Conservation (phyloP, 2,329 filamentous ascomycete genomes). For the Dryadomyces quercus-mongolicae region DNA sequence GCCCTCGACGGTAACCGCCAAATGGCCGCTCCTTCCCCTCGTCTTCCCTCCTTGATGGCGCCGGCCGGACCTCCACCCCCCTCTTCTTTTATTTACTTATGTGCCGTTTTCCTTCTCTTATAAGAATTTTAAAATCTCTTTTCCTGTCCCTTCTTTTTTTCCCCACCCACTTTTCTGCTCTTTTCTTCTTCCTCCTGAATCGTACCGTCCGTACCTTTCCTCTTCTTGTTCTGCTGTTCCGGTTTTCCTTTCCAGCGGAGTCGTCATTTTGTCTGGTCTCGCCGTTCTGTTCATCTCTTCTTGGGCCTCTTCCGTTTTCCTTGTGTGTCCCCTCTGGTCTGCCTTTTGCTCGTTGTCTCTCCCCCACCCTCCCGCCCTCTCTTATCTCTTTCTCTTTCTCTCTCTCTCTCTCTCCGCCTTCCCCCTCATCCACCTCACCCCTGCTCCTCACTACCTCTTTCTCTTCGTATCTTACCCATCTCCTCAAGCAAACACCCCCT, state of each 20-base stretch:
- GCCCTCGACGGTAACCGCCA: neutral
- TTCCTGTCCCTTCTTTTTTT: neutral
- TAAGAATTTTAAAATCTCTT: conserved; percentile 3
- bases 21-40: neutral
- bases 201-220: neutral
- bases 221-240: conserved; percentile 9
- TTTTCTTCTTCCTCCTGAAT: conserved; percentile 4
- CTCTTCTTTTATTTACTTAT: conserved; percentile 1
- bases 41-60: neutral
- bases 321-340: conserved; percentile 24
- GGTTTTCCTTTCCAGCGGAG: conserved; percentile 9
- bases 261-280: conserved; percentile 6
- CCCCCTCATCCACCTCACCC: neutral
- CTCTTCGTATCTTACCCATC: too few species aligned
- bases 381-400: conserved; percentile 14
- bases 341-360: conserved; percentile 15
- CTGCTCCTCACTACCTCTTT: neutral
- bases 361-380: conserved; percentile 12
- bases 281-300: conserved; percentile 16
- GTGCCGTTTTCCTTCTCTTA: conserved; percentile 1
- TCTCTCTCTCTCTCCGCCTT: conserved; percentile 18
- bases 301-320: conserved; percentile 18
- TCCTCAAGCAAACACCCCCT: neutral
- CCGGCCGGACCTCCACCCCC: neutral
- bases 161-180: conserved; percentile 9